Conservation (phyloP, 2,329 filamentous ascomycete genomes). For the Colletotrichum theobromicola region DNA sequence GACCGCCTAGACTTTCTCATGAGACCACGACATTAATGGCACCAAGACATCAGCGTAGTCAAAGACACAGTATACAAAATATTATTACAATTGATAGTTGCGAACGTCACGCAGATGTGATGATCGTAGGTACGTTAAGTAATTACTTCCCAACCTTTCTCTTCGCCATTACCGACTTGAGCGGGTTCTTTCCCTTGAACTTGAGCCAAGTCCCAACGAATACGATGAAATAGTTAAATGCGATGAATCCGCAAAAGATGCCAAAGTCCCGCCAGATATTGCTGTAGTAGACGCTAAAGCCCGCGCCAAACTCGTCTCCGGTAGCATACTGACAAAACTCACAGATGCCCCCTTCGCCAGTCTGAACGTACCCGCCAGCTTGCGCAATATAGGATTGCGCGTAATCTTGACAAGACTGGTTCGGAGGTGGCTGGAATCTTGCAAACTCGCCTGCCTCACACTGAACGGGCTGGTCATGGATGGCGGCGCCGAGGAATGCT, state of each 20-base stretch:
- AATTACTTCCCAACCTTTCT: conserved; percentile 14
- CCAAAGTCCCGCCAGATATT: conserved; percentile 72
- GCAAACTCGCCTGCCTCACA: conserved; percentile 65
- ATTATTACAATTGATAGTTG: not conserved
- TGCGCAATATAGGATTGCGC: conserved; percentile 55
- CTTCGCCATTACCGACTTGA: conserved; percentile 35
- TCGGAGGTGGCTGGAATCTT: conserved; percentile 62
- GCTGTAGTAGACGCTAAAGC: conserved; percentile 65
- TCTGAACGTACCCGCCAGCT: conserved; percentile 65
- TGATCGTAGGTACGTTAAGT: not conserved
- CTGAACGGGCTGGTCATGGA: conserved; percentile 58
- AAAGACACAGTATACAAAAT: not conserved
- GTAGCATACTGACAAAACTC: conserved; percentile 67
- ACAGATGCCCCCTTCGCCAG: conserved; percentile 61
- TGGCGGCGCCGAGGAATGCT: conserved; percentile 61
- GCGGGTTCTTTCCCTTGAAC: conserved; percentile 44
- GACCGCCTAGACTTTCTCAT: not conserved
- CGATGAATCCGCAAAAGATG: conserved; percentile 67
- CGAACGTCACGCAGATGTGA: not conserved
- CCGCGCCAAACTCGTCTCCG: conserved; percentile 64
- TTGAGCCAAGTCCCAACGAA: conserved; percentile 43
- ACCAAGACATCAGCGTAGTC: not conserved
- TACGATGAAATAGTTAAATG: conserved; percentile 62
- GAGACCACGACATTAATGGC: not conserved
- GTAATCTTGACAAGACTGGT: conserved; percentile 66